Conservation (phyloP, 2,329 filamentous ascomycete genomes). For the Mariannaea elegans region DNA sequence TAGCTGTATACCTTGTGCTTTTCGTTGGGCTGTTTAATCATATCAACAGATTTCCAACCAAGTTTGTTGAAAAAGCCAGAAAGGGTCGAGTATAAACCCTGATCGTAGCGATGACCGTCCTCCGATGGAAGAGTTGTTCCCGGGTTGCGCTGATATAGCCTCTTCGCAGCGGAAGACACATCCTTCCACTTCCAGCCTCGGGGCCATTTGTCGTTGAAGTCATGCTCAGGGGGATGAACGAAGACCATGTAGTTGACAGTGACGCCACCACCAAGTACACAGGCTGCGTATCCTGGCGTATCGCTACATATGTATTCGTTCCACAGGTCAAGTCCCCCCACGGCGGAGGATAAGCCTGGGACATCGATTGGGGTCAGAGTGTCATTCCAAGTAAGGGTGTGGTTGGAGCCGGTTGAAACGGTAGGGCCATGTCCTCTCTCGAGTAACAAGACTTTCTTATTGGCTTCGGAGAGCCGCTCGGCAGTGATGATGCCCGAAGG, state of each 20-base stretch:
- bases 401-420: constrained; percentile 68
- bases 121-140: constrained; percentile 68
- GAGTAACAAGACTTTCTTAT: constrained; percentile 70
- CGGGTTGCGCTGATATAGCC: constrained; percentile 64
- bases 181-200: constrained; percentile 69
- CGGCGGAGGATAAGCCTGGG: constrained; percentile 65
- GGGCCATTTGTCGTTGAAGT: constrained; percentile 78
- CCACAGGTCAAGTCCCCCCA: constrained; percentile 73
- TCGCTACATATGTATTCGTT: constrained; percentile 43
- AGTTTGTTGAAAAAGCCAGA: constrained; percentile 64
- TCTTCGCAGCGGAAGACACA: constrained; percentile 64
- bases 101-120: constrained; percentile 73
- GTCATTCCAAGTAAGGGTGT: constrained; percentile 68
- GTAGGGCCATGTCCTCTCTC: constrained; percentile 68
- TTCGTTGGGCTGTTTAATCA: constrained; percentile 65
- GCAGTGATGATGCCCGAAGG: constrained; percentile 38
- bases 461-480: constrained; percentile 64
- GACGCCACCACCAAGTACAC: constrained; percentile 72
- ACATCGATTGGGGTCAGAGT: constrained; percentile 75
- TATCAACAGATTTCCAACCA: constrained; percentile 70
- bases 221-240: constrained; percentile 70
- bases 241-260: constrained; percentile 74
- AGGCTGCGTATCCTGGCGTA: constrained; percentile 56
- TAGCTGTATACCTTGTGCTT: constrained; percentile 74
- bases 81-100: constrained; percentile 70